These are phyloP conservation scores for Monoraphidium neglectum DNA, from an alignment of 139 green algal genomes.

Conservation along the genomic window DNA sequence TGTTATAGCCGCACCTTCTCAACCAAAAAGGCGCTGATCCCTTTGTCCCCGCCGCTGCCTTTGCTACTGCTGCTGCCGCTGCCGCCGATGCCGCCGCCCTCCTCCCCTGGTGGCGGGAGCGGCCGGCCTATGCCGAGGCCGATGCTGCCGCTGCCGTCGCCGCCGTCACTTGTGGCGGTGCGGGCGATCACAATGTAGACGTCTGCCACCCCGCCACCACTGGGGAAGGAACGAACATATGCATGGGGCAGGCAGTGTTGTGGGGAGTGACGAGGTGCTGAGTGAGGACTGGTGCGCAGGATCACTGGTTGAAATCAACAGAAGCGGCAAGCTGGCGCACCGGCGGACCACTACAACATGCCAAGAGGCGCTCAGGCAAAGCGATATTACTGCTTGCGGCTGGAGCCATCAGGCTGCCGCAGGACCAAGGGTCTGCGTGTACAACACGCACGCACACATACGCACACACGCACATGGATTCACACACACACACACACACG, in stretches of 20 bases:
- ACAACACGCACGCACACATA: neutral
- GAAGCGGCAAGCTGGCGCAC: too few relatives aligned
- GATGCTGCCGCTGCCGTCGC: neutral
- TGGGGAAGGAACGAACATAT: neutral
- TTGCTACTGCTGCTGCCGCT: neutral
- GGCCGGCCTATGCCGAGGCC: neutral
- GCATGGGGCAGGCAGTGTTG: neutral
- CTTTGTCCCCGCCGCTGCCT: neutral
- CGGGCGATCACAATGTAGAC: too few relatives aligned
- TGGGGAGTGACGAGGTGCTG: too few relatives aligned
- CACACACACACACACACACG: conserved; percentile 8
- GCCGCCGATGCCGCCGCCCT: too few relatives aligned
- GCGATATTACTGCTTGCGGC: too few relatives aligned
- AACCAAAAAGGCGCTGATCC: conserved; percentile 30
- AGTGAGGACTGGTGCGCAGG: too few relatives aligned
- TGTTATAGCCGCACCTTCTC: neutral
- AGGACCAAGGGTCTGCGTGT: too few relatives aligned
- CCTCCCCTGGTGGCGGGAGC: too few relatives aligned
- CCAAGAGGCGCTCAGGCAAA: too few relatives aligned
- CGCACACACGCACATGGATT: conserved; percentile 1
- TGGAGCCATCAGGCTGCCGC: too few relatives aligned
- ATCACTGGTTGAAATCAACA: too few relatives aligned
- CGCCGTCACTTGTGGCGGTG: neutral
- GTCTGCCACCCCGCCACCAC: neutral
- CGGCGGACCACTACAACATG: too few relatives aligned